phyloP scores from a whole-genome alignment of 2,329 filamentous ascomycete species.

The Hypoxylon sp. region DNA sequence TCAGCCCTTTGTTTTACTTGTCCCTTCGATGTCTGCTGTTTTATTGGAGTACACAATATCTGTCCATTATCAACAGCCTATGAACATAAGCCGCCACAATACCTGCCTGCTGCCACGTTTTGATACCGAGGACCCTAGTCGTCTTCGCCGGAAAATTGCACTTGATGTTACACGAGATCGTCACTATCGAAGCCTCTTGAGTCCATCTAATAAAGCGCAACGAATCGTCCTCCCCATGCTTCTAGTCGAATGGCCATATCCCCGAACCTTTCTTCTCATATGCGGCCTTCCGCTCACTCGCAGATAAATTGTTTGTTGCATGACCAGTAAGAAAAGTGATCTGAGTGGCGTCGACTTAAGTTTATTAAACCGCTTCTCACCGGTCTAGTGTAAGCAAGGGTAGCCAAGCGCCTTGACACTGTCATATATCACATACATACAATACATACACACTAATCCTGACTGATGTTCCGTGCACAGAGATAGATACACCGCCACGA shows the following conservation, averaged over 20 bases:
- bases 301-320: not conserved
- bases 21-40: not conserved
- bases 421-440: not conserved
- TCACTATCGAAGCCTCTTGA: not conserved
- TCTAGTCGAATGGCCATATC: not conserved
- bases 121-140: slow-evolving; percentile 5
- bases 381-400: not conserved
- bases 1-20: not conserved
- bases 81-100: slow-evolving; percentile 19
- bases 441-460: not conserved
- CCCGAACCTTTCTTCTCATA: not conserved
- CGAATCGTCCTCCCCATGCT: not conserved
- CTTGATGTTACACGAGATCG: slow-evolving; percentile 1
- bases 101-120: slow-evolving; percentile 9
- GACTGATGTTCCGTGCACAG: not conserved
- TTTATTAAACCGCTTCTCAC: not conserved
- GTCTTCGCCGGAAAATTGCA: slow-evolving; percentile 10
- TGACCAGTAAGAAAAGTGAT: not conserved
- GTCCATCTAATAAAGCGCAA: not conserved
- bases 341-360: not conserved
- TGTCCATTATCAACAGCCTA: slow-evolving; percentile 4
- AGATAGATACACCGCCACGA: not conserved
- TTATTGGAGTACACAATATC: slow-evolving; percentile 7
- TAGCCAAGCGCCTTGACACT: not conserved
- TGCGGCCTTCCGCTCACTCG: not conserved